phyloP scores from a whole-genome alignment of 2,329 filamentous ascomycete genomes.

The Alternaria longipes region DNA sequence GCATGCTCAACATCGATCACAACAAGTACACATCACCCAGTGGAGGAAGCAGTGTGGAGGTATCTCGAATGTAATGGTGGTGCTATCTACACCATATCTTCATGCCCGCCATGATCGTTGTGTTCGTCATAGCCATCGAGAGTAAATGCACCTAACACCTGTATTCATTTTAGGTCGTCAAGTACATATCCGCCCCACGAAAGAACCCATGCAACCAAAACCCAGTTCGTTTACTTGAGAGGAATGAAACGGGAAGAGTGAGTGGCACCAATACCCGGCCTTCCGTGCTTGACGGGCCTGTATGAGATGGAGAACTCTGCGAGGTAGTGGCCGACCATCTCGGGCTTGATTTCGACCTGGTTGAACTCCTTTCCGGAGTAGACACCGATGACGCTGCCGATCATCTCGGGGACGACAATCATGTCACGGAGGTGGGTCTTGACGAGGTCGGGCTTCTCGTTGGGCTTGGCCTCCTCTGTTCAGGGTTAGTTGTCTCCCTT shows the following conservation, averaged over 20 bases:
- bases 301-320: constrained; percentile 99
- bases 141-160: constrained; percentile 52
- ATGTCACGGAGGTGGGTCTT: constrained; percentile 99
- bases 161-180: constrained; percentile 52
- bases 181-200: constrained; percentile 50
- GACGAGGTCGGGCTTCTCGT: constrained; percentile 99
- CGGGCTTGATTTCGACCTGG: constrained; percentile 99
- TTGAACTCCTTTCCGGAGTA: constrained; percentile 99
- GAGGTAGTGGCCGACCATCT: constrained; percentile 99
- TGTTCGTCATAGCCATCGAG: constrained; percentile 45
- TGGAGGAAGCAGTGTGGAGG: constrained; percentile 25
- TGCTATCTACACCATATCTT: constrained; percentile 45
- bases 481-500: constrained; percentile 7
- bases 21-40: background rate
- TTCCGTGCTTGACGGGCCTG: constrained; percentile 99
- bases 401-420: constrained; percentile 99
- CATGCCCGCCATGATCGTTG: constrained; percentile 41
- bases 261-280: constrained; percentile 99
- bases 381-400: constrained; percentile 97
- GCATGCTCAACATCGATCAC: background rate
- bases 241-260: constrained; percentile 99
- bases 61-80: constrained; percentile 44
- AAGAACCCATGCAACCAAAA: constrained; percentile 53
- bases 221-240: constrained; percentile 79
- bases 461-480: constrained; percentile 65